Conservation (phyloP, 495 filamentous ascomycete species). For the Aspergillus ellipticus region DNA sequence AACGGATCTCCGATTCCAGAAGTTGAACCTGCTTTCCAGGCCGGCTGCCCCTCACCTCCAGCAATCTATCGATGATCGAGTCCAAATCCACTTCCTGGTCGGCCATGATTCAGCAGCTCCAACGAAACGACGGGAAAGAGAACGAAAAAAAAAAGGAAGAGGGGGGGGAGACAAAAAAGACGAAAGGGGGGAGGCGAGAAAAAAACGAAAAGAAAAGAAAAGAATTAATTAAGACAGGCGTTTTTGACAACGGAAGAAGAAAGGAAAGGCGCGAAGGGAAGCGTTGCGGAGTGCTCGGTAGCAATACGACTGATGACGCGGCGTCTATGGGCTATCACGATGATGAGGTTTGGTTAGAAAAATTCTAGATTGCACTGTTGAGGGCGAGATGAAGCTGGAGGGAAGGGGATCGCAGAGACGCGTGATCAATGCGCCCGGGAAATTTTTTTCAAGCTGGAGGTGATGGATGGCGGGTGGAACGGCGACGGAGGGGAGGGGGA, state of each 20-base stretch:
- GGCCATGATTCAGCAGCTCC: conserved; percentile 66
- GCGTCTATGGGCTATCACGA: conserved; percentile 34
- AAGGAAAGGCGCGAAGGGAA: conserved; percentile 30
- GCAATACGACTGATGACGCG: conserved; percentile 37
- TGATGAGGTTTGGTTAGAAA: conserved; percentile 3
- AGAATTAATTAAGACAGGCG: conserved; percentile 19
- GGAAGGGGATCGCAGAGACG: conserved; percentile 5
- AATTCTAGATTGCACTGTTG: not conserved
- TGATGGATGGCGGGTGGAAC: not conserved
- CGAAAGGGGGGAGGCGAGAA: conserved; percentile 20
- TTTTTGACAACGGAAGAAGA: conserved; percentile 18
- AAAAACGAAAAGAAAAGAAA: conserved; percentile 24
- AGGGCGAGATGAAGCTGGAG: not conserved
- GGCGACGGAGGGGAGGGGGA: conserved; percentile 3
- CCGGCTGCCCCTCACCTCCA: conserved; percentile 96
- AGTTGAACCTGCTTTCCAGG: conserved; percentile 98
- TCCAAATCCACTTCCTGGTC: conserved; percentile 98
- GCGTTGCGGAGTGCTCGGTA: conserved; percentile 32
- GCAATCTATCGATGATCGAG: conserved; percentile 96
- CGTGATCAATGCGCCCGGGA: conserved; percentile 28
- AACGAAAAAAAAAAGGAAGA: conserved; percentile 25
- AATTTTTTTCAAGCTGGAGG: conserved; percentile 11
- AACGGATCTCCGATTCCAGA: conserved; percentile 93
- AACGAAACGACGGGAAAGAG: conserved; percentile 25
- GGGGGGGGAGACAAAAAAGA: conserved; percentile 26